A percentile compares a stretch with the other conserved stretches of the same genome.
These are phyloP conservation scores for Plasmodium blacklocki DNA, from an alignment of 169 alveolate genomes.

Conservation along the genomic window DNA sequence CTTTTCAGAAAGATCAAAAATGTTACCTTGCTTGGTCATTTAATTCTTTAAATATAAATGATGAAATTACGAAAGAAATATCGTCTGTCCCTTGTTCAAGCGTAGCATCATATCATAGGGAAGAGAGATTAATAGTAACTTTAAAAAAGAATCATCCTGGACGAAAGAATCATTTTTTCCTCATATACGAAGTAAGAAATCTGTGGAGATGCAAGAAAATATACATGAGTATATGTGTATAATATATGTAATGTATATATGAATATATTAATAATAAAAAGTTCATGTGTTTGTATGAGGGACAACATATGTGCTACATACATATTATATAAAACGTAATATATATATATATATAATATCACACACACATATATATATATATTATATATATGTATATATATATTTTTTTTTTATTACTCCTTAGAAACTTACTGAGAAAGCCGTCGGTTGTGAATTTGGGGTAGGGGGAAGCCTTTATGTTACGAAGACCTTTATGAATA, in stretches of 20 bases:
- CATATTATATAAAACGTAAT: background rate
- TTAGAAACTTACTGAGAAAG: conserved; percentile 13
- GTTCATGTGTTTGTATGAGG: too few relatives aligned
- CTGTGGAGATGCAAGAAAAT: background rate
- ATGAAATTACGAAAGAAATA: conserved; percentile 13
- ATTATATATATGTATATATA: background rate
- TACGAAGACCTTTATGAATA: conserved; percentile 15
- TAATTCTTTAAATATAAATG: conserved; percentile 20
- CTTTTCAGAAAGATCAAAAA: conserved; percentile 1
- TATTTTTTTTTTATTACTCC: background rate
- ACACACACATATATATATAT: background rate
- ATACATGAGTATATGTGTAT: background rate
- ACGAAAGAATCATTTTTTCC: conserved; percentile 1
- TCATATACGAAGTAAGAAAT: conserved; percentile 16
- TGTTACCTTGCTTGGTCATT: conserved; percentile 59
- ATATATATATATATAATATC: background rate
- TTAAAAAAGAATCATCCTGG: background rate
- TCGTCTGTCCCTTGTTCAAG: conserved; percentile 15
- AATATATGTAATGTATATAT: background rate
- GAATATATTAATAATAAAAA: too few relatives aligned
- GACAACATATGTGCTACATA: background rate
- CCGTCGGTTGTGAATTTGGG: conserved; percentile 28
- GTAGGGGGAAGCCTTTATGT: conserved; percentile 53
- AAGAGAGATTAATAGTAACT: conserved; percentile 10
- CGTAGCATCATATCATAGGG: conserved; percentile 2